Evolutionary conservation across 169 alveolate genomes (phyloP), one percentile per base, ranked within the genome.

Genomic region (Plasmodium chabaudi): DNA sequence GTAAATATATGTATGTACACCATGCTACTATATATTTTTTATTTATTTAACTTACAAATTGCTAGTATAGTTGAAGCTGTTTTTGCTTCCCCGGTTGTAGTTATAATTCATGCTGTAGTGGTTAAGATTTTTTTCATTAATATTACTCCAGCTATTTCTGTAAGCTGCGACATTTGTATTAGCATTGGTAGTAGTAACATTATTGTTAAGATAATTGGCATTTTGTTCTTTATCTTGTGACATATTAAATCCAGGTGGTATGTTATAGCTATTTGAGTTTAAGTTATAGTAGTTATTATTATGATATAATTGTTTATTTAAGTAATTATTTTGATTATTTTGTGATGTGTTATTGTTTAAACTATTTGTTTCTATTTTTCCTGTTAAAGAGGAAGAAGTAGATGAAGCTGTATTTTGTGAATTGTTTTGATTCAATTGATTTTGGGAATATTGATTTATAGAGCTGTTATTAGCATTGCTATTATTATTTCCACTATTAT

Each of bases 141-240:
- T 68, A 68, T 49, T 69, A 47, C 47, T 82, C 90, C 90, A 82
- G 19, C 34, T 82, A 39, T 67, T 82, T 55, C 90, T 21, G 23
- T 82, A 82, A 9, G 82, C 68, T 10, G 49, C 42, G 25, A 47
- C 90, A 23, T 53, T 68, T 27, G 73, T 55, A 49, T 82, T 82
- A 25, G 79, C 61, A 68, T 69, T 82, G 49, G 74, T 55, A 19
- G 90, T 67, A 1, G 72, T 55, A 5, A 82, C 84, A 47, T 27
- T 82, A 13, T 65, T 82, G 47, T 60, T 68, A 10, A 82, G 51
- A 46, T 82, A 82, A 19, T 21, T 69, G 42, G 23, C 59, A 46
- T 27, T 82, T 61, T 69, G 82, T 68, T 82, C 90, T 72, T 82
- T 82, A 10, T 82, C 90, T 47, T 82, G 90, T 27, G 90, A 44